phyloP scores from a whole-genome alignment of 495 filamentous ascomycete genomes.

The Hypoxylon intermedium region DNA sequence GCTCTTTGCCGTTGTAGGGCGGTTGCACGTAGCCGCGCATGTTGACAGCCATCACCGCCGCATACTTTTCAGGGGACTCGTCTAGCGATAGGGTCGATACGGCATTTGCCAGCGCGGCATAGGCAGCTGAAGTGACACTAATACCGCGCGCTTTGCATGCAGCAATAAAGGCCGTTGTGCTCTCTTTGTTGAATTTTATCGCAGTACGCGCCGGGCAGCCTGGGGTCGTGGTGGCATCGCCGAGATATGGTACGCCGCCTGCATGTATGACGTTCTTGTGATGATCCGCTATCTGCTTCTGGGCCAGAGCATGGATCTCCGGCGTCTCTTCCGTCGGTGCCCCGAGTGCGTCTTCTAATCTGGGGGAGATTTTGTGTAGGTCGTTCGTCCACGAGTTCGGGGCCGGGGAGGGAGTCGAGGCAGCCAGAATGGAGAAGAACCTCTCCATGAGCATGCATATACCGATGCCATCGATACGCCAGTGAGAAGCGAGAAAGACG shows the following conservation, averaged over 20 bases:
- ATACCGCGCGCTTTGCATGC: slow-evolving; percentile 30
- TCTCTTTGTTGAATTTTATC: slow-evolving; percentile 14
- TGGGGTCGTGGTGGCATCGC: slow-evolving; percentile 24
- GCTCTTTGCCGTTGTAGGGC: slow-evolving; percentile 23
- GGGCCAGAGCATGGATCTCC: slow-evolving; percentile 16
- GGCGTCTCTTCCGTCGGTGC: slow-evolving; percentile 4
- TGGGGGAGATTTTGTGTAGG: slow-evolving; percentile 25
- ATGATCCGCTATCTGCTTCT: slow-evolving; percentile 14
- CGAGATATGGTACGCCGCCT: slow-evolving; percentile 28
- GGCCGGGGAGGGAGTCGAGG: background rate
- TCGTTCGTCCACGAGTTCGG: slow-evolving; percentile 1
- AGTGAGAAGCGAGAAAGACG: slow-evolving; percentile 31
- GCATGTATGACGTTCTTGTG: slow-evolving; percentile 24
- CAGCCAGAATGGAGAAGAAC: slow-evolving; percentile 22
- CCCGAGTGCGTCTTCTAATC: slow-evolving; percentile 28
- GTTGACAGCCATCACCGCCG: slow-evolving; percentile 27
- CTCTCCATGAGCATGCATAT: slow-evolving; percentile 33
- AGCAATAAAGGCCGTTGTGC: slow-evolving; percentile 12
- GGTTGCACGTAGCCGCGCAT: slow-evolving; percentile 14
- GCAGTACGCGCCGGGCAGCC: slow-evolving; percentile 1
- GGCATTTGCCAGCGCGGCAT: slow-evolving; percentile 25
- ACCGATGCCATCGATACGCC: slow-evolving; percentile 38
- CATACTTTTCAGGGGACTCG: slow-evolving; percentile 16
- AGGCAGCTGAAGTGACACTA: slow-evolving; percentile 29
- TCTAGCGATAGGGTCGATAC: slow-evolving; percentile 19